These are phyloP conservation scores for Ceratobasidium sp. DNA, from an alignment of 1,284 basidiomycete genomes.

Conservation along the genomic window DNA sequence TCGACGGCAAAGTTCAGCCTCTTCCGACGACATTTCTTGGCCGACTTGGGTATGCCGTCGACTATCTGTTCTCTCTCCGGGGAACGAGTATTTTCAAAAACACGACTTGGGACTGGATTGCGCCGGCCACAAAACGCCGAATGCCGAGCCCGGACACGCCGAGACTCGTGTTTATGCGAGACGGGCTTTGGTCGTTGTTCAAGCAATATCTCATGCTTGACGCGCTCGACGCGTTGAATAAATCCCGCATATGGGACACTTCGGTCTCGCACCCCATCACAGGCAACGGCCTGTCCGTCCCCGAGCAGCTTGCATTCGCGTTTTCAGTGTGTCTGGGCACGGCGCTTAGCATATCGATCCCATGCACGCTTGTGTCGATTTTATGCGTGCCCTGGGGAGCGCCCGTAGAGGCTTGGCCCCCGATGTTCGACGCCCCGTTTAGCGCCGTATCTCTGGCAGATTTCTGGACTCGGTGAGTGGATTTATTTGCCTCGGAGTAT, in stretches of 20 bases:
- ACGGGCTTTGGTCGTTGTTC: constrained; percentile 26
- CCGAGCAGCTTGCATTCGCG: constrained; percentile 33
- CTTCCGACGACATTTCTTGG: constrained; percentile 37
- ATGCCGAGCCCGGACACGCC: constrained; percentile 23
- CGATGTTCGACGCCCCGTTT: constrained; percentile 40
- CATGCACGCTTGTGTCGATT: constrained; percentile 22
- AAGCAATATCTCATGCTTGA: constrained; percentile 38
- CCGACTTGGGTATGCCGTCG: constrained; percentile 39
- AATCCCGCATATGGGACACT: constrained; percentile 26
- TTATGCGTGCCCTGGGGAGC: constrained; percentile 21
- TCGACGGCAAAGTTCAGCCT: constrained; percentile 29
- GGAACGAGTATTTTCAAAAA: constrained; percentile 41
- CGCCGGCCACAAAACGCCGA: constrained; percentile 20
- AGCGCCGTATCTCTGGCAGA: constrained; percentile 37
- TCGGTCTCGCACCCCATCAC: constrained; percentile 26
- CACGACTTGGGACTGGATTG: constrained; percentile 41
- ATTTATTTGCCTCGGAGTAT: not conserved
- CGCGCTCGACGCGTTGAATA: constrained; percentile 41
- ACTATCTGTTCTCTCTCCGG: constrained; percentile 39
- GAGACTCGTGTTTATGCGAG: constrained; percentile 15
- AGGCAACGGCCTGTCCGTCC: not conserved
- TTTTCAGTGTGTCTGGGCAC: constrained; percentile 20
- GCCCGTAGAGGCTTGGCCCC: constrained; percentile 38
- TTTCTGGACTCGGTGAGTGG: constrained; percentile 41
- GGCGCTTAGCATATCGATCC: constrained; percentile 28